phyloP scores from a whole-genome alignment of 2,329 filamentous ascomycete genomes.

The Calonectria fujianensis region DNA sequence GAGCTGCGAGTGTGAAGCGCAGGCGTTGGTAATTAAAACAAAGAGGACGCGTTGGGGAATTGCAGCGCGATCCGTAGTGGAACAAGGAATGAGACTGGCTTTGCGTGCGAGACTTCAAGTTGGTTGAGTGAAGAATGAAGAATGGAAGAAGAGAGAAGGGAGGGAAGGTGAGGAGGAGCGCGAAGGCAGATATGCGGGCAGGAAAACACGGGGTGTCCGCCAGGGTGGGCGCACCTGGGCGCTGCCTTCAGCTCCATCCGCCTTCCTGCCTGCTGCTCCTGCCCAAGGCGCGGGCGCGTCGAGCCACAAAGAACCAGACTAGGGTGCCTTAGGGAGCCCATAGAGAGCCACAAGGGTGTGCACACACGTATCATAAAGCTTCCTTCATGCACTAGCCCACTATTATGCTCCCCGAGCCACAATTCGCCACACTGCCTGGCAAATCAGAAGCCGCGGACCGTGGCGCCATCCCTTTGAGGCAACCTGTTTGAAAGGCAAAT shows the following conservation, averaged over 20 bases:
- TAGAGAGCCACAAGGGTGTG: conserved; percentile 14
- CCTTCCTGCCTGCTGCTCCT: conserved; percentile 23
- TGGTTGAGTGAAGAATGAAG: conserved; percentile 49
- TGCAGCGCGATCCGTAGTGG: conserved; percentile 42
- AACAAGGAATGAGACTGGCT: conserved; percentile 46
- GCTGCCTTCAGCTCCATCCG: conserved; percentile 45
- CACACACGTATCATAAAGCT: conserved; percentile 40
- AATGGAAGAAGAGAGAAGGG: conserved; percentile 37
- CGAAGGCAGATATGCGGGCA: conserved; percentile 44
- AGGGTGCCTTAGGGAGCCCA: conserved; percentile 5
- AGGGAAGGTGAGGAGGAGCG: conserved; percentile 37
- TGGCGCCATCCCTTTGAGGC: conserved; percentile 44
- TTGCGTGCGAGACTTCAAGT: conserved; percentile 46
- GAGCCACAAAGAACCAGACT: conserved; percentile 33
- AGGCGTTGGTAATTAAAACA: conserved; percentile 41
- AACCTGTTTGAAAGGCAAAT: conserved; percentile 33
- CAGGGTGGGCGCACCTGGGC: conserved; percentile 34
- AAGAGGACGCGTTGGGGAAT: conserved; percentile 42
- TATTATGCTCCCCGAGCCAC: conserved; percentile 45
- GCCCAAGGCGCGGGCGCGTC: conserved; percentile 45
- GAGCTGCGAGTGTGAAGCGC: conserved; percentile 35
- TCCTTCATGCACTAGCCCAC: conserved; percentile 40
- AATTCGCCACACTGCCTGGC: conserved; percentile 44
- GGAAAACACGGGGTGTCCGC: conserved; percentile 54
- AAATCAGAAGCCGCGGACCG: conserved; percentile 21